Base-by-base conservation (phyloP, 108 stramenopile species). In the Skeletonema menzelii region DNA sequence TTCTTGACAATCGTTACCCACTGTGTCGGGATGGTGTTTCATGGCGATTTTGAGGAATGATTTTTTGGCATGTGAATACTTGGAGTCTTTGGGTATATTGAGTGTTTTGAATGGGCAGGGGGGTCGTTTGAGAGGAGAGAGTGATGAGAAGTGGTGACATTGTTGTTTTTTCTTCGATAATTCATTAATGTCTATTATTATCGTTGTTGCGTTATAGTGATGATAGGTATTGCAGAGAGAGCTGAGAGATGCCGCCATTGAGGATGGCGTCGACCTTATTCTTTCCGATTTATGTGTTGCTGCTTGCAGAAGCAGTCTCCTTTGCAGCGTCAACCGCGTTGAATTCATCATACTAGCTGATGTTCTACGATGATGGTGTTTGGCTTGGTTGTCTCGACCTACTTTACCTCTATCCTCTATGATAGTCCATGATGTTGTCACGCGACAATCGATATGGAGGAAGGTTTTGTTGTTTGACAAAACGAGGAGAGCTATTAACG, bases 1-100 rank as follows among this genome's bases (percentile, higher is more conserved):
- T 37, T 70, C 30, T 35, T 70, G 59, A 22, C 77, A 69, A 11
- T 73, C 61, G 15, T 47, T 42, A 15, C 17, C 56, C 19, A 84
- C 62, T 4, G 84, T 87, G 61, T 94, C 93, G 59, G 93, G 93
- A 59, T 94, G 93, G 77, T 94, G 84, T 57, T 79, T 68, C 93
- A 94, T 90, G 66, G 93, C 93, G 22, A 94, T 87, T 87, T 83
- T 72, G 15, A 94, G 42, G 75, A 94, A 94, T n/a, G 79, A 88
- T 40, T 75, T 81, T 76, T 91, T 94, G 66, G 86, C 90, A 37
- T 85, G 80, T 10, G 83, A 79, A 63, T 90, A 94, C 2, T 75
- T 56, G 42, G 70, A 67, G 27, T 76, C 74, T 72, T 79, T 80
- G 12, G 73, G 64, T 11, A 93, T 82, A 17, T 77, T 65, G 5